These are phyloP conservation scores for Magnolia kwangsiensis DNA, from an alignment of 164 flowering plant genomes.

Conservation along the genomic window DNA sequence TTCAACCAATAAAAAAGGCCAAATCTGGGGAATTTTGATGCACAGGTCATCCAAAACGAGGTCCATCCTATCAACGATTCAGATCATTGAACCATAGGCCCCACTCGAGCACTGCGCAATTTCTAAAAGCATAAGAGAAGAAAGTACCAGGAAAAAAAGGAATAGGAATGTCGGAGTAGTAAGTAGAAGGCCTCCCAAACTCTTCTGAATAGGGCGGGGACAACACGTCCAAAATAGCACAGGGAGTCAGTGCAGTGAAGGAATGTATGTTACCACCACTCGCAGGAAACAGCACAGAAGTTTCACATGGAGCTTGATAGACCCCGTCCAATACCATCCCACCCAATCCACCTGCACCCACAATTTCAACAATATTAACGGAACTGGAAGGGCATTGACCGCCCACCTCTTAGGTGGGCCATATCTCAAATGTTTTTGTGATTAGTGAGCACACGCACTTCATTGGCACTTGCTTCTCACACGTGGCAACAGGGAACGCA, in stretches of 20 bases:
- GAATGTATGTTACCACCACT: constrained; percentile 28
- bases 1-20: background rate
- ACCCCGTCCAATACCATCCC: constrained; percentile 21
- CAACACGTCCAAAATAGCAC: constrained; percentile 42
- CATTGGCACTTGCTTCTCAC: too few relatives aligned
- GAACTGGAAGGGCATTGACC: too few relatives aligned
- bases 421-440: too few relatives aligned
- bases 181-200: constrained; percentile 33
- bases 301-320: constrained; percentile 27
- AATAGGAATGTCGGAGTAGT: constrained; percentile 24
- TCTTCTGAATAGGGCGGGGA: constrained; percentile 36
- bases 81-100: background rate
- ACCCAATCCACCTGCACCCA: constrained; percentile 34
- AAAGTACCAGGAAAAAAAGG: constrained; percentile 28
- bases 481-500: too few relatives aligned
- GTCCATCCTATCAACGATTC: background rate
- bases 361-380: background rate
- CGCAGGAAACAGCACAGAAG: constrained; percentile 33
- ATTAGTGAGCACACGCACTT: too few relatives aligned
- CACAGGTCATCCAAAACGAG: background rate
- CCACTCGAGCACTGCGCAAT: background rate
- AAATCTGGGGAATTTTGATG: background rate
- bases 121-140: constrained; percentile 6
- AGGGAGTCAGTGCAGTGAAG: constrained; percentile 37
- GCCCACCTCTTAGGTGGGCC: too few relatives aligned